phyloP scores from a whole-genome alignment of 176 grass and related monocot species.

The Triticum timopheevii region DNA sequence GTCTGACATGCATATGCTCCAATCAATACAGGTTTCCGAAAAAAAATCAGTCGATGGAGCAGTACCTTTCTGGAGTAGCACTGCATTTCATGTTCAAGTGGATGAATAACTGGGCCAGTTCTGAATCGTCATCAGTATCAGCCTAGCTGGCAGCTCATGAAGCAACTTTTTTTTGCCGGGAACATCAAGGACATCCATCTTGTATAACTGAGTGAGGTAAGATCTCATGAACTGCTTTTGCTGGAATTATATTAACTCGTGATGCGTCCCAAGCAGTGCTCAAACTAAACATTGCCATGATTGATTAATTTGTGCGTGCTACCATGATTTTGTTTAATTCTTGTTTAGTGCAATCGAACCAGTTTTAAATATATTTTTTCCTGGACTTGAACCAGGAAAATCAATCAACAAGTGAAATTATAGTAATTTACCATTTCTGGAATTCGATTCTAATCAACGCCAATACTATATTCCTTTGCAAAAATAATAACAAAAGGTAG shows the following conservation, averaged over 20 bases:
- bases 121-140: background rate
- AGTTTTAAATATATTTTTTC: too few relatives aligned
- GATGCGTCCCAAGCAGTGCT: background rate
- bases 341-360: background rate
- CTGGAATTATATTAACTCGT: background rate
- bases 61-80: background rate
- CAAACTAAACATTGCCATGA: background rate
- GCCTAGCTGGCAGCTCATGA: background rate
- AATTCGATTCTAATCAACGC: background rate
- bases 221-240: background rate
- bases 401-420: background rate
- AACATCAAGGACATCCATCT: background rate
- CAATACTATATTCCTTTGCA: background rate
- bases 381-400: background rate
- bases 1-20: slow-evolving; percentile 30
- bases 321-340: background rate
- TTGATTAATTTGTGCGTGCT: background rate
- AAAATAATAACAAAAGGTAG: background rate
- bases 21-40: background rate
- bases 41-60: background rate
- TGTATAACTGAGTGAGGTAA: background rate
- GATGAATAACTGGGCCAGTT: background rate
- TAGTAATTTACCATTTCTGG: background rate
- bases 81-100: slow-evolving; percentile 1
- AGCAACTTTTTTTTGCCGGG: background rate